Evolutionary conservation across 2,329 filamentous ascomycete species (phyloP).

Genomic region (Albophoma yamanashiensis): DNA sequence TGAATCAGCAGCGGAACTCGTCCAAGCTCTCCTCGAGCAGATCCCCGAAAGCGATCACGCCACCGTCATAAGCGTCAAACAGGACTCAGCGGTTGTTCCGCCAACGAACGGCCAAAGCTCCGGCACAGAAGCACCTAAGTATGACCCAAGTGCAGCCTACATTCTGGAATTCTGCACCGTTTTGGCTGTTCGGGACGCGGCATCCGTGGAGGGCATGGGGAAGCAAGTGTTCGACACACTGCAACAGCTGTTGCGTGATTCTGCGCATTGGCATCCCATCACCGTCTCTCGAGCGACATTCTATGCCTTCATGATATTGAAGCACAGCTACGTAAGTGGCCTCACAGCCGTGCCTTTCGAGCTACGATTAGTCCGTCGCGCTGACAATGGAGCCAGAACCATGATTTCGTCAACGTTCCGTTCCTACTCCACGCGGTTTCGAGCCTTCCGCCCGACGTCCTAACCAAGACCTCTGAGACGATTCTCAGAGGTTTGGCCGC

Average conservation of each 20-base stretch:
- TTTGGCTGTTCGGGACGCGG: slow-evolving; percentile 63
- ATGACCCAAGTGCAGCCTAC: slow-evolving; percentile 81
- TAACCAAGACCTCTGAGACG: slow-evolving; percentile 65
- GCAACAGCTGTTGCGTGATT: slow-evolving; percentile 73
- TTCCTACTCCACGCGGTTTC: slow-evolving; percentile 88
- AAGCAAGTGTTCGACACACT: slow-evolving; percentile 71
- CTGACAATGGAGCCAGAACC: slow-evolving; percentile 45
- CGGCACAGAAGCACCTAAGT: slow-evolving; percentile 40
- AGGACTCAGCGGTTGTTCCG: slow-evolving; percentile 60
- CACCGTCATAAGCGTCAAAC: slow-evolving; percentile 78
- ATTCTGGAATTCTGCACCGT: slow-evolving; percentile 85
- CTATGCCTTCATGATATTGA: slow-evolving; percentile 74
- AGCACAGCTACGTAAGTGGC: slow-evolving; percentile 67
- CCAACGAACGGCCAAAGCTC: slow-evolving; percentile 40
- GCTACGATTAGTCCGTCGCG: not conserved
- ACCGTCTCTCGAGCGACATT: slow-evolving; percentile 75
- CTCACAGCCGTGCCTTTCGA: not conserved
- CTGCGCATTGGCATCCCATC: slow-evolving; percentile 69
- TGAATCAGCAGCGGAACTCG: slow-evolving; percentile 20
- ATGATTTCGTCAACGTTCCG: slow-evolving; percentile 84
- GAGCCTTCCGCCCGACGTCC: slow-evolving; percentile 66
- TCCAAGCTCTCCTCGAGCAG: slow-evolving; percentile 66
- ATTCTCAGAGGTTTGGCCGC: slow-evolving; percentile 69
- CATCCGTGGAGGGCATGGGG: slow-evolving; percentile 62
- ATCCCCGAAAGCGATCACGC: slow-evolving; percentile 74